Percentiles rank a stretch among this genome's conserved stretches.
phyloP scores from a whole-genome alignment of 2,329 filamentous ascomycete species.

The Aspergillus sp. region DNA sequence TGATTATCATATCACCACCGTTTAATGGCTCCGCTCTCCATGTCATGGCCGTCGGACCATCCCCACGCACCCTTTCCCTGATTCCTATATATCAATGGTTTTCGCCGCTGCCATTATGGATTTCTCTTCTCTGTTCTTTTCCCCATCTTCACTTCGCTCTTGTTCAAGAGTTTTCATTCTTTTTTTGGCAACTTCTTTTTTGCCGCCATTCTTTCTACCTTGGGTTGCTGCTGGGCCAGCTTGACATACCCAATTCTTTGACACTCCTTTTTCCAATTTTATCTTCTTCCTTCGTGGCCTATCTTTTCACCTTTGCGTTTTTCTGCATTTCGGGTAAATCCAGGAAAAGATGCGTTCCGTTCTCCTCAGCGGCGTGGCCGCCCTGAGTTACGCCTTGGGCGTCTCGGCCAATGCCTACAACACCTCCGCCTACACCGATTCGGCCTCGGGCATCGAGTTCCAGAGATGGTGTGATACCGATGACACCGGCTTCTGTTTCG shows the following conservation, averaged over 20 bases:
- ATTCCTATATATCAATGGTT: conserved; percentile 14
- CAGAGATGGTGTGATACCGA: conserved; percentile 21
- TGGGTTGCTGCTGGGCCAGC: conserved; percentile 21
- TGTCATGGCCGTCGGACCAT: background rate
- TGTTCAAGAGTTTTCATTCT: conserved; percentile 9
- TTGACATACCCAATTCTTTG: conserved; percentile 9
- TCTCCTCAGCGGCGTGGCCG: conserved; percentile 12
- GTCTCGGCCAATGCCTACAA: conserved; percentile 14
- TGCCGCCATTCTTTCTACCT: conserved; percentile 15
- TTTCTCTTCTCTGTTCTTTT: too few relatives aligned
- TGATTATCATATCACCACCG: background rate
- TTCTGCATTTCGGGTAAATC: conserved; percentile 7
- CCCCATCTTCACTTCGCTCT: conserved; percentile 2
- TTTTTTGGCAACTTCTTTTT: conserved; percentile 1
- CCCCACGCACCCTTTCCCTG: background rate
- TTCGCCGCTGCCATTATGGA: background rate
- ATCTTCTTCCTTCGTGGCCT: background rate
- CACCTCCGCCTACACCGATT: conserved; percentile 21
- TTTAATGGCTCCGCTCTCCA: background rate
- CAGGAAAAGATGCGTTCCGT: conserved; percentile 16
- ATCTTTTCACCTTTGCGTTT: conserved; percentile 6
- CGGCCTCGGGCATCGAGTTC: conserved; percentile 19
- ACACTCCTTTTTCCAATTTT: conserved; percentile 12
- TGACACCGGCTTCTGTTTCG: conserved; percentile 19
- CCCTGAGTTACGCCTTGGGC: conserved; percentile 18